These are phyloP conservation scores for Rheum nobile DNA, from an alignment of 148 eudicot genomes.

Conservation along the genomic window DNA sequence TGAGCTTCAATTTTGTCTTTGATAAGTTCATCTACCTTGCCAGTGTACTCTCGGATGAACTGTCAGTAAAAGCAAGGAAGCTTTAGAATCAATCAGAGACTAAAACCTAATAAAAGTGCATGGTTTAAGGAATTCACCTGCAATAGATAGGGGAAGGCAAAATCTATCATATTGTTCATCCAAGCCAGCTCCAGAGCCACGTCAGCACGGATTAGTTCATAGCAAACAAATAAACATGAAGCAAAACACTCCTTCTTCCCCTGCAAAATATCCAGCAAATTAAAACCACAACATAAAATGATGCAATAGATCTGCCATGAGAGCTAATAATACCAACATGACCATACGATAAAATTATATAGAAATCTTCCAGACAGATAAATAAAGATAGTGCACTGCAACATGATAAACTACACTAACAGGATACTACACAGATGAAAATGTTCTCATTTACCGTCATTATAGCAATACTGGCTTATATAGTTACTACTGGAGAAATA, in stretches of 20 bases:
- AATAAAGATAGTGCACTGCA: background rate
- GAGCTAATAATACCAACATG: background rate
- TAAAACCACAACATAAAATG: background rate
- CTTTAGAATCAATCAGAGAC: background rate
- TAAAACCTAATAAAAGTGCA: background rate
- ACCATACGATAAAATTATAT: background rate
- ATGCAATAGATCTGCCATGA: background rate
- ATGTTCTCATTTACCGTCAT: background rate
- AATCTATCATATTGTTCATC: conserved; percentile 94
- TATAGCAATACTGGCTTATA: background rate
- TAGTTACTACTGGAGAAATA: background rate
- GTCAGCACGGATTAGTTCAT: conserved; percentile 75
- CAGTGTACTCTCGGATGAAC: conserved; percentile 94
- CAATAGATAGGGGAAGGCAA: conserved; percentile 92
- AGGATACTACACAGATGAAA: background rate
- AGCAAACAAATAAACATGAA: conserved; percentile 92
- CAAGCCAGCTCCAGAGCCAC: conserved; percentile 92
- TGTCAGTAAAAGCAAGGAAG: conserved; percentile 16
- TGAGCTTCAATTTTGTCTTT: conserved; percentile 73
- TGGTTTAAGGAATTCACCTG: conserved; percentile 34
- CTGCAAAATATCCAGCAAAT: conserved; percentile 30
- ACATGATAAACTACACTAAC: background rate
- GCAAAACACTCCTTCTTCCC: conserved; percentile 98
- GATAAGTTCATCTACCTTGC: conserved; percentile 91
- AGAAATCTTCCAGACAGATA: background rate